A percentile compares a stretch with the other conserved stretches of the same genome.
These are phyloP conservation scores for Grosmannia clavigera DNA, from an alignment of 2,329 filamentous ascomycete species.

Conservation along the genomic window DNA sequence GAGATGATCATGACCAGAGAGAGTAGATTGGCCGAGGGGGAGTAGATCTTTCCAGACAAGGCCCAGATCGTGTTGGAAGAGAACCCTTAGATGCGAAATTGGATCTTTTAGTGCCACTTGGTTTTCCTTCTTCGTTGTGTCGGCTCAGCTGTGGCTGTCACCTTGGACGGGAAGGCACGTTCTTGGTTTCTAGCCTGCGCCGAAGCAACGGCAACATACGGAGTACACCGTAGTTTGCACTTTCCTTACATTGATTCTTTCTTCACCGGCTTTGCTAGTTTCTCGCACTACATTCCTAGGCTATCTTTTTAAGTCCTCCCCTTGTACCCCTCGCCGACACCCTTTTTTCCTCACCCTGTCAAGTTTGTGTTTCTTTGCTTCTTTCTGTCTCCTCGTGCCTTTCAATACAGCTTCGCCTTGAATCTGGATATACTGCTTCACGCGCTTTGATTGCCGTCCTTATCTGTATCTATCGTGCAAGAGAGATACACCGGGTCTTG, in stretches of 20 bases:
- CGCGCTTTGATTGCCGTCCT: too few species aligned
- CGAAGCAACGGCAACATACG: not conserved
- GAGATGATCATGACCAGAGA: too few species aligned
- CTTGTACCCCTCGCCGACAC: not conserved
- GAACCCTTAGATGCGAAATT: too few species aligned
- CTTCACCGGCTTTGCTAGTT: not conserved
- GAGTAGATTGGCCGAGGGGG: too few species aligned
- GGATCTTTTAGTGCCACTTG: not conserved
- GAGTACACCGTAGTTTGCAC: not conserved
- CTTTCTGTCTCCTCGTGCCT: not conserved
- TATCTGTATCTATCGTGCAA: too few species aligned
- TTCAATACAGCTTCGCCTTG: too few species aligned
- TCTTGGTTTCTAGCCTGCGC: not conserved
- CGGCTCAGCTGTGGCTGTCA: not conserved
- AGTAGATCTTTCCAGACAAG: too few species aligned
- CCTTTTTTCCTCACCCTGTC: too few species aligned
- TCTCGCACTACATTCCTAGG: not conserved
- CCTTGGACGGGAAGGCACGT: not conserved
- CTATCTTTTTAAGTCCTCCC: not conserved
- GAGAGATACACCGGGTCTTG: too few species aligned
- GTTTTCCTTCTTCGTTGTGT: not conserved
- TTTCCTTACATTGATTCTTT: not conserved
- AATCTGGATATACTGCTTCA: too few species aligned
- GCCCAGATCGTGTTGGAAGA: too few species aligned
- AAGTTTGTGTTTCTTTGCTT: not conserved